Evolutionary conservation across 306 rosid genomes (phyloP).

Genomic region (Rubus idaeus): DNA sequence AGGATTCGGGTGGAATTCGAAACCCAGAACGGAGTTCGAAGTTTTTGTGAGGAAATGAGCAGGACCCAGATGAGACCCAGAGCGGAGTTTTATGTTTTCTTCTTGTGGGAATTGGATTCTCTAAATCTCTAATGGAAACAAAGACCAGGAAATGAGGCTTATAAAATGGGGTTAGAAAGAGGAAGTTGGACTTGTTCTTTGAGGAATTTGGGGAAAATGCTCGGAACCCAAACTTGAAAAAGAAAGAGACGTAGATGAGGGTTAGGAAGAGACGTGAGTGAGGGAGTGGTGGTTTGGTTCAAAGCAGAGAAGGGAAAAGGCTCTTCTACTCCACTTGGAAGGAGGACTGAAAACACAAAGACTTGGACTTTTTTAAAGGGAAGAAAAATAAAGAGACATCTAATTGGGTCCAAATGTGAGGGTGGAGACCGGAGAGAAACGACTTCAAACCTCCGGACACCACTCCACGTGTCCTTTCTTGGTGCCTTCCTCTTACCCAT

Average conservation of each 20-base stretch:
- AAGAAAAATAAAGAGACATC: conserved; percentile 9
- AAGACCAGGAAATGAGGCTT: not conserved
- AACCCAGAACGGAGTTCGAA: not conserved
- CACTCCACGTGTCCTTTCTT: not conserved
- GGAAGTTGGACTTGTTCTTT: conserved; percentile 32
- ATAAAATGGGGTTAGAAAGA: conserved; percentile 1
- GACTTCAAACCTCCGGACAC: not conserved
- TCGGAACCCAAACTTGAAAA: conserved; percentile 11
- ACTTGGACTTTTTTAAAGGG: conserved; percentile 37
- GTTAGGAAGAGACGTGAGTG: conserved; percentile 16
- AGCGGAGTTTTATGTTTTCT: not conserved
- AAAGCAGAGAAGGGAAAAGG: not conserved
- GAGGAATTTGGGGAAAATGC: conserved; percentile 9
- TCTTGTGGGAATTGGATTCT: not conserved
- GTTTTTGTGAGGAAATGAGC: not conserved
- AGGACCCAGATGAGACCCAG: not conserved
- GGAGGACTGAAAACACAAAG: conserved; percentile 28
- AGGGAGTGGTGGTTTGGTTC: conserved; percentile 8
- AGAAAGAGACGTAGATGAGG: conserved; percentile 5
- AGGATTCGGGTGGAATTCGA: not conserved
- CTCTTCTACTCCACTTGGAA: not conserved
- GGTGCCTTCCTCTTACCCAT: conserved; percentile 10
- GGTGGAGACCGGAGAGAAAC: not conserved
- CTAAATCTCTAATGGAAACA: not conserved
- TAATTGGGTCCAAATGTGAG: conserved; percentile 16